Percentiles rank a stretch among this genome's conserved stretches.
phyloP scores from a whole-genome alignment of 257 asterid genomes.

The Leonotis leonurus region DNA sequence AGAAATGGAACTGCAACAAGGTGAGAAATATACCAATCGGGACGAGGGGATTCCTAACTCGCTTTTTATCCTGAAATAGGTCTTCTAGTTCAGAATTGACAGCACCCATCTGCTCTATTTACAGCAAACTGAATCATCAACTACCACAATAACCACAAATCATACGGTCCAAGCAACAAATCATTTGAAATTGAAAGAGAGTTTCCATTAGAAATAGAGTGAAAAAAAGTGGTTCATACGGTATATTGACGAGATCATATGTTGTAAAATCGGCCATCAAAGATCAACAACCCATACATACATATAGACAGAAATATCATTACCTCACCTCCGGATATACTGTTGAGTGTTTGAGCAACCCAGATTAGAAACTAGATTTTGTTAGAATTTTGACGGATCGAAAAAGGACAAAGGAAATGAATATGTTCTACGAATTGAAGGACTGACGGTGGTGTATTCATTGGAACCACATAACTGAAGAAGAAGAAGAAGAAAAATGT shows the following conservation, averaged over 20 bases:
- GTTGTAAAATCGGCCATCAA: no score
- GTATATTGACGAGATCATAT: neutral
- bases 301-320: neutral
- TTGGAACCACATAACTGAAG: conserved; percentile 15
- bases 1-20: neutral
- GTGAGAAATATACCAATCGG: conserved; percentile 39
- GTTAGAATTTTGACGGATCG: no score
- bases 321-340: conserved; percentile 32
- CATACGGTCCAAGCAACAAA: neutral
- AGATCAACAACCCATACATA: no score
- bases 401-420: no score
- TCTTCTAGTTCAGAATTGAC: conserved; percentile 39
- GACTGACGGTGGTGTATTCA: conserved; percentile 18
- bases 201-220: neutral
- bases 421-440: conserved; percentile 1
- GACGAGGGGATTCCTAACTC: conserved; percentile 56
- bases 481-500: no score
- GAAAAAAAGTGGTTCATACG: neutral
- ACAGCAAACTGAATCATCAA: conserved; percentile 11
- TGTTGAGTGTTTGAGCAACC: no score
- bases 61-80: conserved; percentile 42
- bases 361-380: conserved; percentile 1
- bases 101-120: conserved; percentile 43
- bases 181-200: neutral
- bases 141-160: neutral